Evolutionary conservation across 2,329 filamentous ascomycete genomes (phyloP).

Genomic region (Thermomyces lanuginosus): DNA sequence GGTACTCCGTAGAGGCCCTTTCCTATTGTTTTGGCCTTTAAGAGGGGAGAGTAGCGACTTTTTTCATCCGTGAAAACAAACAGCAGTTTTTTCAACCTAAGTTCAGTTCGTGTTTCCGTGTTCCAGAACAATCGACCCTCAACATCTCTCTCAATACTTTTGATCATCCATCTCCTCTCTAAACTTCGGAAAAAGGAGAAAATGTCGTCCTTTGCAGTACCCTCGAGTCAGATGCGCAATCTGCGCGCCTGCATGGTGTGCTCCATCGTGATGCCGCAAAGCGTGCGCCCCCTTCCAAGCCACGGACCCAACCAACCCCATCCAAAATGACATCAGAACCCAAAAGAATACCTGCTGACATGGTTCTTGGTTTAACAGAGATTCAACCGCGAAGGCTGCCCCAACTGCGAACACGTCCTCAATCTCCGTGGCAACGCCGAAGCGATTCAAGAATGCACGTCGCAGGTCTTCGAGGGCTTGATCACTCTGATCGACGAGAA

Average conservation of each 20-base stretch:
- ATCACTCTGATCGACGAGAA: conserved; percentile 71
- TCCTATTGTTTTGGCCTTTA: too few relatives aligned
- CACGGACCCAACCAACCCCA: conserved; percentile 4
- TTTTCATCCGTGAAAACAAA: too few relatives aligned
- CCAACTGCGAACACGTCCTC: conserved; percentile 90
- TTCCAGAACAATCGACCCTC: conserved; percentile 7
- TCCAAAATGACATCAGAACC: conserved; percentile 1
- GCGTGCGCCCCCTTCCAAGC: conserved; percentile 34
- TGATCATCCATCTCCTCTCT: too few relatives aligned
- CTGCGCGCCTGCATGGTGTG: conserved; percentile 98
- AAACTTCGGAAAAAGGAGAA: background rate
- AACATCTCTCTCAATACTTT: background rate
- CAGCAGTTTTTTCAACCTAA: too few relatives aligned
- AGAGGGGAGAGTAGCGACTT: too few relatives aligned
- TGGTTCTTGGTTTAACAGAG: conserved; percentile 36
- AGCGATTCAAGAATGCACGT: conserved; percentile 80
- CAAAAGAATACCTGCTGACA: conserved; percentile 7
- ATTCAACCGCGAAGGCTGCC: conserved; percentile 76
- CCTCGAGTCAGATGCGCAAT: conserved; percentile 62
- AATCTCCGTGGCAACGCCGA: conserved; percentile 65
- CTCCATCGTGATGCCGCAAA: conserved; percentile 74
- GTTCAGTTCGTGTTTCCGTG: conserved; percentile 3
- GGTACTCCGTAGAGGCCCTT: too few relatives aligned
- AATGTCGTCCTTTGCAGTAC: conserved; percentile 46
- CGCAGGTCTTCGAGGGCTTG: conserved; percentile 85